Evolutionary conservation across 2,329 filamentous ascomycete genomes (phyloP), one percentile per base, ranked within the genome.

Genomic region (Pseudopithomyces maydicus): DNA sequence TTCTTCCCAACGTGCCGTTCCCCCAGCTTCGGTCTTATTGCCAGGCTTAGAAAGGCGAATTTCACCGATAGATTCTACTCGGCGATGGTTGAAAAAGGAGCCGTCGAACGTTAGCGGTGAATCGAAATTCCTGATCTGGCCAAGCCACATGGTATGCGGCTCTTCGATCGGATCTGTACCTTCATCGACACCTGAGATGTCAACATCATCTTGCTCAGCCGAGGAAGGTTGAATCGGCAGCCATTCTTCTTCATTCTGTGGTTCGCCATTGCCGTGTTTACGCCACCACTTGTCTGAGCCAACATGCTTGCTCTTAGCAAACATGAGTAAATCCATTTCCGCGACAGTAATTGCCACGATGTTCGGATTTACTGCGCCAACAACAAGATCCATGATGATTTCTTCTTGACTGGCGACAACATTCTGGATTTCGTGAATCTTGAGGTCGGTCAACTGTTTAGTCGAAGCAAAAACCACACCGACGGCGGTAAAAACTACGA

Each of bases 321-420:
- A 98, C 32, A 99, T 85, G 69, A 96, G 92, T 55, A 98, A 83
- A 72, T 98, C 92, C 71, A 96, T 89, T 45, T 93, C 88, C 61
- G 90, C 88, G 36, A 99, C 87, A 2, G 90, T 90, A 41, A 99
- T 90, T 1, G 92, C 88, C 38, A 98, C 90, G 39, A 97, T 88
- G 66, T 98, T 99, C 1, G 94, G 93, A 72, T 99, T 99, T 66
- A 94, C 83, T 0, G 94, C 95, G 64, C 87, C 87, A 57, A 99
- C 91, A 19, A 91, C 87, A 47, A 99, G 79, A 74, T 99, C 94
- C 68, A 98, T 85, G 86, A 99, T 97, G 41, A 99, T 84, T 73
- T 98, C 93, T 74, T 97, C 91, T 74, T 97, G 91, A 67, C 91
- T 97, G 2, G 93, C 93, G 47, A 98, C 84, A 22, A 99, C 92